Evolutionary conservation across 163 green algal species (phyloP), one percentile per base, ranked within the genome.

Genomic region (Volvox carteri): DNA sequence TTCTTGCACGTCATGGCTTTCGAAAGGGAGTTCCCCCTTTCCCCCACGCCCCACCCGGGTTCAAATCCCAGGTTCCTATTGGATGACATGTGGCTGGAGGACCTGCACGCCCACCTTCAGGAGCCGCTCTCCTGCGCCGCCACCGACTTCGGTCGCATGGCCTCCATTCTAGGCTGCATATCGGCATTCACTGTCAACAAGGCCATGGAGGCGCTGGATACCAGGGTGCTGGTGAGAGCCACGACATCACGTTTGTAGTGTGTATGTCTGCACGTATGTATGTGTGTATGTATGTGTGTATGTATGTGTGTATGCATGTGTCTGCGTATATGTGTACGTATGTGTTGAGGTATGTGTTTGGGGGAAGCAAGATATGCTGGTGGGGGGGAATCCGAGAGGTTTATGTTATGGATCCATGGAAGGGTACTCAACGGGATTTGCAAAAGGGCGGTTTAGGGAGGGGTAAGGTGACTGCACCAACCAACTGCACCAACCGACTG

Each of bases 31-130:
- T n/a, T n/a, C 58, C 58, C 58, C 11, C 48, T 14, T 14, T 14
- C 12, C 65, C 14, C 68, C 68, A 78, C 39, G 16, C 48, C 48
- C 48, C 48, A 11, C 48, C 12, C 12, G 48, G 48, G 48, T 58
- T 58, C 54, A 65, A 8, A 7, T 28, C 52, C 21, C 37, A 88
- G 83, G 83, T 88, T 88, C 67, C 52, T 88, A 68, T 21, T 88
- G 50, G 83, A 88, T 54, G 83, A 88, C 62, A n/a, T 35, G 16
- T 88, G 83, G 83, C 83, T 88, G 23, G 83, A 84, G 12, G 83
- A 88, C 70, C 83, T 88, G 41, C 62, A 88, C 68, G 70, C 83
- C 8, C n/a, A 48, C 19, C 67, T 88, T 44, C 48, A 44, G 23
- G 80, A 87, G n/a, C 80, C 65, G 46, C 65, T 87, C 30, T 60